phyloP scores from a whole-genome alignment of 139 green algal species.

The Tetradesmus lagerheimii region DNA sequence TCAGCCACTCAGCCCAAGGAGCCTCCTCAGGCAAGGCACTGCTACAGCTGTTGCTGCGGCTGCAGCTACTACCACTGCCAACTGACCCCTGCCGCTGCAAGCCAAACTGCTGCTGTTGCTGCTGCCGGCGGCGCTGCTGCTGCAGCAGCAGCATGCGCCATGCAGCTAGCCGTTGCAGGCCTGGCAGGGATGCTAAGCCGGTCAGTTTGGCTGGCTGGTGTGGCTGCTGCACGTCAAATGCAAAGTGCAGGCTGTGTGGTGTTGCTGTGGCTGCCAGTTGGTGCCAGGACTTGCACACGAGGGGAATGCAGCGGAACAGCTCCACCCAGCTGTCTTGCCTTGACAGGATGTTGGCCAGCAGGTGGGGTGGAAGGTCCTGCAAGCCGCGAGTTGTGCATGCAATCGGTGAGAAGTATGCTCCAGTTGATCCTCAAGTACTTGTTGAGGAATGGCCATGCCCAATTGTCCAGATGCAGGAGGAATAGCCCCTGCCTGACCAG shows the following conservation, averaged over 20 bases:
- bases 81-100: background rate
- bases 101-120: background rate
- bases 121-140: background rate
- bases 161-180: background rate
- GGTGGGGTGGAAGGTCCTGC: background rate
- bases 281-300: constrained; percentile 14
- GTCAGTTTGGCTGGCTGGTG: background rate
- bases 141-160: background rate
- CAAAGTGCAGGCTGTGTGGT: background rate
- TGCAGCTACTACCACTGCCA: background rate
- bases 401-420: background rate
- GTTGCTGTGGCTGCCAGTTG: background rate
- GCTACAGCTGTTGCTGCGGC: background rate
- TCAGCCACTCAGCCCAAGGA: background rate
- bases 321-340: background rate
- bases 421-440: no score
- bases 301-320: background rate
- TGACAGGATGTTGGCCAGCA: constrained; percentile 14
- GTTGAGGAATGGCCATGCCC: no score
- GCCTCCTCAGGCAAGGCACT: background rate
- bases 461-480: no score
- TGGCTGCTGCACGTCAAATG: constrained; percentile 10
- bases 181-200: background rate
- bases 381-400: background rate
- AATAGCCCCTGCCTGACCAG: no score